Evolutionary conservation across 2,329 filamentous ascomycete species (phyloP).

Genomic region (Amauroascus verrucosus): DNA sequence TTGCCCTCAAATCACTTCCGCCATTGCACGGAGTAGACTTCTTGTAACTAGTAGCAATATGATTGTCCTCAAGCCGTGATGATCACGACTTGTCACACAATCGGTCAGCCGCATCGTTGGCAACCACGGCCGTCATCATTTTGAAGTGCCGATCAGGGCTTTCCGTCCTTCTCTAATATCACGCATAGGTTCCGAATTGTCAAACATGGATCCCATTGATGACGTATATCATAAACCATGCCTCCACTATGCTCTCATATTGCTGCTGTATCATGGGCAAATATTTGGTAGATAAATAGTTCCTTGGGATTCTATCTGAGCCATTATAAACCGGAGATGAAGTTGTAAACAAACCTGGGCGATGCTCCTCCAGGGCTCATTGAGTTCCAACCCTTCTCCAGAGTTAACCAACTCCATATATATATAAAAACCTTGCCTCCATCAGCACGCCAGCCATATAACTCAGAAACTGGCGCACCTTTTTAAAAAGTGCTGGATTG

Average conservation of each 20-base stretch:
- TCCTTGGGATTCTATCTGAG: slow-evolving; percentile 18
- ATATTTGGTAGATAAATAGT: slow-evolving; percentile 21
- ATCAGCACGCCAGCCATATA: slow-evolving; percentile 28
- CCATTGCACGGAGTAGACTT: no score
- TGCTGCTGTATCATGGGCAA: slow-evolving; percentile 26
- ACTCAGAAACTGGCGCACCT: slow-evolving; percentile 28
- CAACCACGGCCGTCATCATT: no score
- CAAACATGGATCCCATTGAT: slow-evolving; percentile 19
- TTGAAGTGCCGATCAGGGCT: no score
- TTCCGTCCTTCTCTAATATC: no score
- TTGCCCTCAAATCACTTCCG: no score
- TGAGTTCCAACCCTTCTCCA: slow-evolving; percentile 21
- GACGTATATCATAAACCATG: slow-evolving; percentile 26
- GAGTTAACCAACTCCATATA: slow-evolving; percentile 25
- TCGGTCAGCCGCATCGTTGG: no score
- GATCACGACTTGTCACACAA: no score
- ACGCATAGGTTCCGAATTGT: no score
- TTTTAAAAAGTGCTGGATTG: slow-evolving; percentile 17
- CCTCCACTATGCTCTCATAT: slow-evolving; percentile 21
- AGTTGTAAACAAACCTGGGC: slow-evolving; percentile 17
- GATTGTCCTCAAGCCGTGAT: no score
- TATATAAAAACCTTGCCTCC: slow-evolving; percentile 23
- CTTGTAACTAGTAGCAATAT: no score
- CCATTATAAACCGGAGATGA: slow-evolving; percentile 14
- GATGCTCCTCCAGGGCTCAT: slow-evolving; percentile 14